A percentile compares a stretch with the other conserved stretches of the same genome.
These are phyloP conservation scores for Austroboletus novae-zelandiae DNA, from an alignment of 1,284 basidiomycete genomes.

Conservation along the genomic window DNA sequence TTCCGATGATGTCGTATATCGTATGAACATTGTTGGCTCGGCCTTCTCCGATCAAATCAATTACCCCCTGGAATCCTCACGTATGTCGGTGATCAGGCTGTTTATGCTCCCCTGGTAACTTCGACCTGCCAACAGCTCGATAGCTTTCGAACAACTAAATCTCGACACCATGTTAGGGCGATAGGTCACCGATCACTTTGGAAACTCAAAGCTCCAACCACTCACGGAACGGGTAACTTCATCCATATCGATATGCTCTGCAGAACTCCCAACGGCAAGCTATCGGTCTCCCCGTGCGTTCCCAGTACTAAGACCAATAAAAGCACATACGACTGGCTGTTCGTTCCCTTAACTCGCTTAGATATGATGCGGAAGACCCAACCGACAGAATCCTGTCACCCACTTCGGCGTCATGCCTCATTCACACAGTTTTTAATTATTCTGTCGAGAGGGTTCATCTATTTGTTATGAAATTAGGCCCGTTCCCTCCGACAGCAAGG, in stretches of 20 bases:
- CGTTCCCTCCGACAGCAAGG: not conserved
- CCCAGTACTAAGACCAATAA: not conserved
- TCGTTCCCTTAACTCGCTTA: not conserved
- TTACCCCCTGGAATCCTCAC: slow-evolving; percentile 5
- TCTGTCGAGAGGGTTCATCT: not conserved
- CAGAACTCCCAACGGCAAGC: not conserved
- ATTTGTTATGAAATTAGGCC: not conserved
- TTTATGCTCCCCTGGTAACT: not conserved
- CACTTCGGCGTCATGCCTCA: not conserved
- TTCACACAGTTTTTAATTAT: not conserved
- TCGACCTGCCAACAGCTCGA: not conserved
- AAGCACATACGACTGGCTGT: not conserved
- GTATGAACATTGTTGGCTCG: not conserved
- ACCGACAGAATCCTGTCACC: not conserved
- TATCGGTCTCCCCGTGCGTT: not conserved
- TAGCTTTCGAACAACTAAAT: not conserved
- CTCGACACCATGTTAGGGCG: not conserved
- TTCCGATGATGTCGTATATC: slow-evolving; percentile 1
- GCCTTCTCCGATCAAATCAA: slow-evolving; percentile 2
- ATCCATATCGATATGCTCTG: not conserved
- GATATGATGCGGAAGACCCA: not conserved
- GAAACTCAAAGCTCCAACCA: not conserved
- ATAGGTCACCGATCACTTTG: not conserved
- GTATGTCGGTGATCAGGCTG: not conserved
- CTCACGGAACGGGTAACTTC: not conserved